A percentile compares a stretch with the other conserved stretches of the same genome.
Evolutionary conservation across 2,329 filamentous ascomycete species (phyloP).

Genomic region (Parascedosporium putredinis): DNA sequence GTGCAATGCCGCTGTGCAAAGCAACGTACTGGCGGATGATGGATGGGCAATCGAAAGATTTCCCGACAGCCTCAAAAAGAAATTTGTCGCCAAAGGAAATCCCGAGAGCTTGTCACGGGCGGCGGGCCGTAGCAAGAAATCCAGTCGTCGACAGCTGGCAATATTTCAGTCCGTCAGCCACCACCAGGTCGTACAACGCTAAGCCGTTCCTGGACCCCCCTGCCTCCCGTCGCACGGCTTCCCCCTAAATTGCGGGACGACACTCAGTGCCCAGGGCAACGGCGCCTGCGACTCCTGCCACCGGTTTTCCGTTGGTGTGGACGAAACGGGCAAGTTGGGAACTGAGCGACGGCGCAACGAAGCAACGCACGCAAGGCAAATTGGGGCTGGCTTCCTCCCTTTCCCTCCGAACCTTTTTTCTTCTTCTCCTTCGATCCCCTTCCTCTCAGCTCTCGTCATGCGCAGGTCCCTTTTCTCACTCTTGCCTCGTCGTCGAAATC

Average conservation of each 20-base stretch:
- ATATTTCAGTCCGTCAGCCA: not conserved
- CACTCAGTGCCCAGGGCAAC: conserved; percentile 2
- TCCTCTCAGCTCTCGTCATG: too few species aligned
- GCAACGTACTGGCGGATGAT: not conserved
- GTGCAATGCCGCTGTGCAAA: not conserved
- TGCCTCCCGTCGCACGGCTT: not conserved
- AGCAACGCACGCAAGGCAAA: not conserved
- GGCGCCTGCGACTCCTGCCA: conserved; percentile 1
- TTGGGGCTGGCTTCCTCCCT: not conserved
- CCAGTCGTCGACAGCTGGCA: not conserved
- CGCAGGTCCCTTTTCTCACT: too few species aligned
- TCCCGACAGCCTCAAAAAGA: too few species aligned
- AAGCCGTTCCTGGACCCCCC: not conserved
- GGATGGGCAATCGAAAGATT: too few species aligned
- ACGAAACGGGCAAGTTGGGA: too few species aligned
- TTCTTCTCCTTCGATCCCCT: conserved; percentile 3
- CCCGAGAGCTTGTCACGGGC: not conserved
- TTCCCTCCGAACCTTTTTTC: conserved; percentile 2
- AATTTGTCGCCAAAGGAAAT: too few species aligned
- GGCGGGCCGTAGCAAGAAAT: not conserved
- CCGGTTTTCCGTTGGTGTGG: not conserved
- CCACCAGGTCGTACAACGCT: not conserved
- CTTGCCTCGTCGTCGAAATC: too few species aligned
- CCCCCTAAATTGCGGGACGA: not conserved
- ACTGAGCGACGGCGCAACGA: not conserved